Conservation (phyloP, 208 protist genomes). For the Leishmania martiniquensis region DNA sequence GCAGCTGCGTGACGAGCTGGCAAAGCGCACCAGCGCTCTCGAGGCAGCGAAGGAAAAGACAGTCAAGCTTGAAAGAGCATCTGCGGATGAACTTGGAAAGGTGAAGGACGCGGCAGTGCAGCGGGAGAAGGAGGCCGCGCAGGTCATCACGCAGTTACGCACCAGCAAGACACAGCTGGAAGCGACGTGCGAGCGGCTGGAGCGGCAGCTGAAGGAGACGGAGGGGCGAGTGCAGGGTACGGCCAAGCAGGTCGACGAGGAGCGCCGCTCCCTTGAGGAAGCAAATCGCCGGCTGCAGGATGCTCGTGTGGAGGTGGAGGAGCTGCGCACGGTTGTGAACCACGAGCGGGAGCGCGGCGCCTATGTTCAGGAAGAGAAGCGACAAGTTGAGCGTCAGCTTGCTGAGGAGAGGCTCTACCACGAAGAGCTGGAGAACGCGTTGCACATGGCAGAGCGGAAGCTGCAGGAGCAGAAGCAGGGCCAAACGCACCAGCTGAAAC, state of each 20-base stretch:
- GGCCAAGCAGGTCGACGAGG: constrained; percentile 51
- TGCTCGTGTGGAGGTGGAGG: constrained; percentile 44
- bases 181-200: constrained; percentile 43
- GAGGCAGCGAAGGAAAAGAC: constrained; percentile 31
- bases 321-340: constrained; percentile 39
- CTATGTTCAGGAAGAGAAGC: constrained; percentile 44
- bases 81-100: constrained; percentile 25
- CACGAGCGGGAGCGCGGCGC: constrained; percentile 46
- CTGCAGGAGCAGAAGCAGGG: constrained; percentile 48
- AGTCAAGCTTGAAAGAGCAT: constrained; percentile 21
- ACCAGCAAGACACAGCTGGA: constrained; percentile 47
- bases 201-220: constrained; percentile 45
- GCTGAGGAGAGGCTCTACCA: constrained; percentile 37
- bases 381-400: constrained; percentile 41
- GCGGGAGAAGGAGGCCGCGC: constrained; percentile 40
- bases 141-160: constrained; percentile 28
- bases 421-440: constrained; percentile 49
- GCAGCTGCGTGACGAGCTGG: constrained; percentile 61
- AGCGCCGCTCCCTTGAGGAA: constrained; percentile 53
- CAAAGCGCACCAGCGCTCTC: constrained; percentile 39
- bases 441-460: constrained; percentile 43
- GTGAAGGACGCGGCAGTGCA: constrained; percentile 34
- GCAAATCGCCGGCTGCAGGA: constrained; percentile 42
- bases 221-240: constrained; percentile 52
- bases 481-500: constrained; percentile 34